These are phyloP conservation scores for Triticum urartu DNA, from an alignment of 176 grass and related monocot genomes.

Conservation along the genomic window DNA sequence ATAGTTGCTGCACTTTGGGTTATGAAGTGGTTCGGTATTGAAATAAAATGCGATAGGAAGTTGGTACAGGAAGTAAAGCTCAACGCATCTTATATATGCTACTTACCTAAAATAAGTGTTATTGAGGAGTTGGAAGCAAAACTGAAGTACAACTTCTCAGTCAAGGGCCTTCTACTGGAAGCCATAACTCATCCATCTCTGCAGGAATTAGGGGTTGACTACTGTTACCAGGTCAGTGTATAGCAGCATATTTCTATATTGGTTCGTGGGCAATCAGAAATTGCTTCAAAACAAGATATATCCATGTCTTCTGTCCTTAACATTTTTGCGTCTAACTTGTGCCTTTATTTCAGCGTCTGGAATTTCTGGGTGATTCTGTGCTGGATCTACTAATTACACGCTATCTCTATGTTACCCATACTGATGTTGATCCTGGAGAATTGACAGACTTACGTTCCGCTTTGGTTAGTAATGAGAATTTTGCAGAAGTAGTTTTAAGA, in stretches of 20 bases:
- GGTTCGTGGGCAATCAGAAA: not conserved
- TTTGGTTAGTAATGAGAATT: slow-evolving; percentile 90
- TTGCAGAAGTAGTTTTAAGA: slow-evolving; percentile 76
- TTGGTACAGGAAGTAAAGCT: slow-evolving; percentile 47
- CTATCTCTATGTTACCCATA: slow-evolving; percentile 66
- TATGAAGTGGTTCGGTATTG: slow-evolving; percentile 76
- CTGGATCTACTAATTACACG: slow-evolving; percentile 85
- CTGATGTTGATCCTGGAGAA: slow-evolving; percentile 82
- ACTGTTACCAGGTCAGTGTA: slow-evolving; percentile 77
- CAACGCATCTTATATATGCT: slow-evolving; percentile 47
- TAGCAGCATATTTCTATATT: slow-evolving; percentile 29
- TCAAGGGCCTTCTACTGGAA: slow-evolving; percentile 74
- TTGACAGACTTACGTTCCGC: slow-evolving; percentile 81
- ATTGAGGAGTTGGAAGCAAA: slow-evolving; percentile 82
- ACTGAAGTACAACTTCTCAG: slow-evolving; percentile 64
- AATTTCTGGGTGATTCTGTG: slow-evolving; percentile 95
- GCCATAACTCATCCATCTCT: slow-evolving; percentile 87
- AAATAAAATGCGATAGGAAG: slow-evolving; percentile 48
- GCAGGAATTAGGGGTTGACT: slow-evolving; percentile 63
- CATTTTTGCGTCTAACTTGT: slow-evolving; percentile 7
- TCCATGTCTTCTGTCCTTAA: not conserved
- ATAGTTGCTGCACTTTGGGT: slow-evolving; percentile 59
- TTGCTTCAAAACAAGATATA: not conserved
- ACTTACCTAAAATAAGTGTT: slow-evolving; percentile 48
- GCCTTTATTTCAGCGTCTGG: slow-evolving; percentile 65